Conservation (phyloP, 805 yeast genomes). For the Ogataea henricii region DNA sequence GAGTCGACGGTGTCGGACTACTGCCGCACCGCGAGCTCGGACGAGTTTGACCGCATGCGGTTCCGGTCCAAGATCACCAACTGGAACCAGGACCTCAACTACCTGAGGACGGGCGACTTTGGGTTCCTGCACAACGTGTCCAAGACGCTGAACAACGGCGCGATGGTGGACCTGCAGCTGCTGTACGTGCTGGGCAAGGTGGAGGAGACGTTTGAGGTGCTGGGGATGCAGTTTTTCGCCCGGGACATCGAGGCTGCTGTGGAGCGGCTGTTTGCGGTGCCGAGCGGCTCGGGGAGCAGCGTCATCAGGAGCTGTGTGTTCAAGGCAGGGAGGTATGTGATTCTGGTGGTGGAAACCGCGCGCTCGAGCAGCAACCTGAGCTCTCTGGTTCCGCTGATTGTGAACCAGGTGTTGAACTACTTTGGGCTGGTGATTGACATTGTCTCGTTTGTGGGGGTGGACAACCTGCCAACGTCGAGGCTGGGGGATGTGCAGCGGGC, state of each 20-base stretch:
- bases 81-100: constrained; percentile 63
- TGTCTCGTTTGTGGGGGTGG: constrained; percentile 72
- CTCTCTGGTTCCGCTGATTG: constrained; percentile 80
- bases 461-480: constrained; percentile 67
- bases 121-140: constrained; percentile 86
- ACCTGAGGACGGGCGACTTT: constrained; percentile 88
- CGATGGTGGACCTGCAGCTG: constrained; percentile 59
- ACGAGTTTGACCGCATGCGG: constrained; percentile 50
- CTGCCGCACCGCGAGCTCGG: constrained; percentile 37
- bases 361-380: constrained; percentile 52
- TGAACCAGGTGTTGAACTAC: constrained; percentile 71
- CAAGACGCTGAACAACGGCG: constrained; percentile 29
- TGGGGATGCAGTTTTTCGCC: constrained; percentile 92
- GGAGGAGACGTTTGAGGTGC: constrained; percentile 83
- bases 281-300: neutral
- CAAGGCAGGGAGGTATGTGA: constrained; percentile 78
- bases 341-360: constrained; percentile 69
- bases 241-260: constrained; percentile 76
- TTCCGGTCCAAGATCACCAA: constrained; percentile 64
- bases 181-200: constrained; percentile 83
- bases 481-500: constrained; percentile 78
- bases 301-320: constrained; percentile 50
- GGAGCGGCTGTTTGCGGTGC: constrained; percentile 35
- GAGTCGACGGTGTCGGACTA: constrained; percentile 70
- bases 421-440: constrained; percentile 85